phyloP scores from a whole-genome alignment of 2,329 filamentous ascomycete species.

The Penicillium sp. region DNA sequence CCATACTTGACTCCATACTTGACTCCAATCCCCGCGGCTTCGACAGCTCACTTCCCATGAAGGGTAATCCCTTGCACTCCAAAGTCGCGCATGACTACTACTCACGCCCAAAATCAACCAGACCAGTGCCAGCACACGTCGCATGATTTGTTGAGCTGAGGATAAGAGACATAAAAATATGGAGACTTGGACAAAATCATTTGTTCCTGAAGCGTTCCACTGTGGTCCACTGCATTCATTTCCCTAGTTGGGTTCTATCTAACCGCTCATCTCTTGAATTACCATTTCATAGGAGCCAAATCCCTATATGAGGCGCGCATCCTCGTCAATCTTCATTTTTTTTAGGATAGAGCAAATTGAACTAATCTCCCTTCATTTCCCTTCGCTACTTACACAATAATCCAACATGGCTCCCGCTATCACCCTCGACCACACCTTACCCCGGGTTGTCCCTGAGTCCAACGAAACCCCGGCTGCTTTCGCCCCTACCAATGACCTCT shows the following conservation, averaged over 20 bases:
- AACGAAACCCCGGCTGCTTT: constrained; percentile 31
- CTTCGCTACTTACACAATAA: background rate
- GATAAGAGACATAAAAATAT: background rate
- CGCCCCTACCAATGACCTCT: constrained; percentile 34
- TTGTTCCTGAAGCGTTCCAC: constrained; percentile 7
- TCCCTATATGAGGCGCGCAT: constrained; percentile 8
- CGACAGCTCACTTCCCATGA: constrained; percentile 2
- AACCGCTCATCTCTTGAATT: constrained; percentile 11
- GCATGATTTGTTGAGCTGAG: constrained; percentile 10
- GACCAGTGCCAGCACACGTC: background rate
- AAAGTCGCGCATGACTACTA: background rate
- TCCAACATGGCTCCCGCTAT: constrained; percentile 25
- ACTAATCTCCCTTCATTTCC: background rate
- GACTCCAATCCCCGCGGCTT: constrained; percentile 6
- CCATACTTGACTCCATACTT: constrained; percentile 3
- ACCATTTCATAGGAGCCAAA: background rate
- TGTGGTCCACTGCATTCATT: constrained; percentile 6
- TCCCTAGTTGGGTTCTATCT: constrained; percentile 21
- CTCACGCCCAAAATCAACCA: background rate
- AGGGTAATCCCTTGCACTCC: constrained; percentile 7
- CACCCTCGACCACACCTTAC: constrained; percentile 21
- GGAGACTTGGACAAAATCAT: background rate
- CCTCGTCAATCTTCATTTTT: background rate
- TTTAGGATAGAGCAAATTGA: background rate
- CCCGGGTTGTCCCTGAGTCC: constrained; percentile 29